A percentile compares a stretch with the other conserved stretches of the same genome.
Conservation (phyloP, 495 filamentous ascomycete genomes). For the Achaetomiella virescens region DNA sequence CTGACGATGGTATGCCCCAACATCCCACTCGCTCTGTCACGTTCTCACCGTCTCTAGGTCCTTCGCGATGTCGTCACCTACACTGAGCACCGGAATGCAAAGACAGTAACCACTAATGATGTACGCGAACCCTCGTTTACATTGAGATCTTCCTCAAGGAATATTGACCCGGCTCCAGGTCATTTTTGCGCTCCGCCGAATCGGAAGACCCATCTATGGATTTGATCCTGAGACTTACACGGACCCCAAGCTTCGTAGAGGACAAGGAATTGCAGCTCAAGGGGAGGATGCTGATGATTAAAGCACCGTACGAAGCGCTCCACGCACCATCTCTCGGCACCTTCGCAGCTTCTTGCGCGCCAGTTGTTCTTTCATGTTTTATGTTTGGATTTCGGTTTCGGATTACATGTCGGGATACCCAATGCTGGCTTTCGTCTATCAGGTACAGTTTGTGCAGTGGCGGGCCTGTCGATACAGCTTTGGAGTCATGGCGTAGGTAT, state of each 20-base stretch:
- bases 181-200: slow-evolving; percentile 49
- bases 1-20: slow-evolving; percentile 49
- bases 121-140: slow-evolving; percentile 35
- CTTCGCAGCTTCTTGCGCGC: neutral
- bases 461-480: no score
- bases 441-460: no score
- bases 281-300: neutral
- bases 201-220: slow-evolving; percentile 46
- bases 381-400: neutral
- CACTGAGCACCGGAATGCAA: slow-evolving; percentile 44
- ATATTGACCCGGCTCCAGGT: slow-evolving; percentile 42
- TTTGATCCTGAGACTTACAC: slow-evolving; percentile 43
- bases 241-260: neutral
- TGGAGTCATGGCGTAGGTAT: no score
- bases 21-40: neutral
- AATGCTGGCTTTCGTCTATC: no score
- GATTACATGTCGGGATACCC: no score
- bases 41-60: slow-evolving; percentile 35
- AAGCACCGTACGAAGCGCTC: no score
- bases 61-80: slow-evolving; percentile 46
- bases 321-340: no score
- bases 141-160: neutral
- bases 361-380: neutral
- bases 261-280: neutral
- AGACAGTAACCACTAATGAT: slow-evolving; percentile 60